Evolutionary conservation across 2,329 filamentous ascomycete species (phyloP).

Genomic region (Aspergillus alliaceus): DNA sequence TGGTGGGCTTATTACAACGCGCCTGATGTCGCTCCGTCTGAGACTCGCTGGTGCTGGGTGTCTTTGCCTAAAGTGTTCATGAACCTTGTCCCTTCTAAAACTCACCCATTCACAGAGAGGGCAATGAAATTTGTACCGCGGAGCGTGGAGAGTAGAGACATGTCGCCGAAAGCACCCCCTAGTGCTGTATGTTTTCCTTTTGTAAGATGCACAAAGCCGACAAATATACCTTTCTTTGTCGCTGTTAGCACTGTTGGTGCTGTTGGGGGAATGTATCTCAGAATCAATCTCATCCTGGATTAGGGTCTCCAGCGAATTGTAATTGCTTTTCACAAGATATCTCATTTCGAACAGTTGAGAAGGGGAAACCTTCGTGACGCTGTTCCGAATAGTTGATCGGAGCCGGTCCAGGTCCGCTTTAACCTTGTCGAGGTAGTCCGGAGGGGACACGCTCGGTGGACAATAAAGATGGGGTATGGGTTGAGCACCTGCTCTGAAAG

Average conservation of each 20-base stretch:
- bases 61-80: slow-evolving; percentile 1
- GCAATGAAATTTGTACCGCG: slow-evolving; percentile 4
- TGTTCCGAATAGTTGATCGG: not conserved
- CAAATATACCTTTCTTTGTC: not conserved
- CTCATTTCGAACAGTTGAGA: slow-evolving; percentile 1
- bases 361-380: not conserved
- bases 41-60: not conserved
- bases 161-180: slow-evolving; percentile 14
- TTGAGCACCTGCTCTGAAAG: not conserved
- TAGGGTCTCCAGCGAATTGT: not conserved
- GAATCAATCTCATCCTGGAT: slow-evolving; percentile 7
- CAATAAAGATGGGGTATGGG: not conserved
- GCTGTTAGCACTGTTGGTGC: not conserved
- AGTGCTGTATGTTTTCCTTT: not conserved
- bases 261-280: not conserved
- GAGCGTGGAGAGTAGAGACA: slow-evolving; percentile 5
- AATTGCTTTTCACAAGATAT: not conserved
- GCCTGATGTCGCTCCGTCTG: not conserved
- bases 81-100: slow-evolving; percentile 14
- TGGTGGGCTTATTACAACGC: not conserved
- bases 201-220: not conserved
- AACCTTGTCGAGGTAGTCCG: not conserved
- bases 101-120: not conserved
- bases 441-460: not conserved
- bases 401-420: not conserved